A percentile compares a stretch with the other conserved stretches of the same genome.
Conservation (phyloP, 768 basidiomycete genomes). For the Peribolospora kevripleyi region DNA sequence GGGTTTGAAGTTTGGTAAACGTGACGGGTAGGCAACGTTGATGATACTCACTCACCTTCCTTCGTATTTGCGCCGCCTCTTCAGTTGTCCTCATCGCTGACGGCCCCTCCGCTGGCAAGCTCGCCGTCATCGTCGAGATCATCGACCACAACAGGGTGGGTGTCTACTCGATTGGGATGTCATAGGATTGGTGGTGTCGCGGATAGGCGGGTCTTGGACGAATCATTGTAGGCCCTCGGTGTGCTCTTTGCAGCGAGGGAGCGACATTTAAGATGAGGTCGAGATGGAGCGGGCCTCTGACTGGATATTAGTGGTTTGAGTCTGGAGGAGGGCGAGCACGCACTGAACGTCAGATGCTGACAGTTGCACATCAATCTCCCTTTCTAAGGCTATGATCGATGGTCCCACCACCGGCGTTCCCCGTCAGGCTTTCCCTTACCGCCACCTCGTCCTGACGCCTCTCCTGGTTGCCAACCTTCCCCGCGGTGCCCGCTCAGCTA, state of each 20-base stretch:
- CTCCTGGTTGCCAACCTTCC: constrained; percentile 59
- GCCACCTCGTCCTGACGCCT: constrained; percentile 74
- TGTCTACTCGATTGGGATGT: not conserved
- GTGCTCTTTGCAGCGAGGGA: too few relatives aligned
- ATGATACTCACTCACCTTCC: constrained; percentile 2
- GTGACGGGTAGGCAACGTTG: not conserved
- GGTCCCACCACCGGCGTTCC: constrained; percentile 77
- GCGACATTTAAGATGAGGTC: not conserved
- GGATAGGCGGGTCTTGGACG: too few relatives aligned
- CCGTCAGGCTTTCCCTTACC: constrained; percentile 76
- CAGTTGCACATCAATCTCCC: not conserved
- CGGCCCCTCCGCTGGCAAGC: constrained; percentile 62
- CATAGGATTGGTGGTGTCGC: too few relatives aligned
- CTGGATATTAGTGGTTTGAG: not conserved
- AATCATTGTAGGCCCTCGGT: too few relatives aligned
- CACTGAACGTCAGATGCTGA: not conserved
- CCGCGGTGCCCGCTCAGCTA: constrained; percentile 57
- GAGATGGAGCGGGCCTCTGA: not conserved
- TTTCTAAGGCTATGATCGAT: constrained; percentile 66
- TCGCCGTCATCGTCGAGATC: constrained; percentile 88
- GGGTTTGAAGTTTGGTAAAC: not conserved
- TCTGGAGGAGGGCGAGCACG: too few relatives aligned
- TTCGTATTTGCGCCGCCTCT: not conserved
- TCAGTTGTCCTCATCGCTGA: constrained; percentile 77
- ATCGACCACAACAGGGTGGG: constrained; percentile 96